Conservation (phyloP, 768 basidiomycete species). For the Harrya chromipes region DNA sequence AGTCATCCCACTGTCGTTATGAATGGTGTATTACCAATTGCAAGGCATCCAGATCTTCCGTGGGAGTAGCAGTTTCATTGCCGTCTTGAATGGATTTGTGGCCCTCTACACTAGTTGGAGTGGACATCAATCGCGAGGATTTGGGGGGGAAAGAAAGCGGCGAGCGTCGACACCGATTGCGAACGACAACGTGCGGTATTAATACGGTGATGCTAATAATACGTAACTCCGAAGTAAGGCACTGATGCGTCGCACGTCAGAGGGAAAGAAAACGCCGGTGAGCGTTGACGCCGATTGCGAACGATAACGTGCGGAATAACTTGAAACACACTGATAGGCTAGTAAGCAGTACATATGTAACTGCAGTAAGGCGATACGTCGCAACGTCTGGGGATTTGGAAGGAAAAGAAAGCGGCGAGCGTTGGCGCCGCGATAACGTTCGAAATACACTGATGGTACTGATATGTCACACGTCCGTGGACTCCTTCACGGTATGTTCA, state of each 20-base stretch:
- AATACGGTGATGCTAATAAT: slow-evolving; percentile 24
- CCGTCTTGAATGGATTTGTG: slow-evolving; percentile 12
- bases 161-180: background rate
- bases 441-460: too few species aligned
- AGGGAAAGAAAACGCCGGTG: background rate
- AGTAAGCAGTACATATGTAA: too few species aligned
- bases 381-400: too few species aligned
- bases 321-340: too few species aligned
- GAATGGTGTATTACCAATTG: slow-evolving; percentile 51
- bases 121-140: slow-evolving; percentile 20
- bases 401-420: too few species aligned
- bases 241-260: background rate
- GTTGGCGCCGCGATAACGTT: too few species aligned
- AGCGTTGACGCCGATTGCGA: background rate
- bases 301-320: slow-evolving; percentile 12
- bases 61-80: slow-evolving; percentile 24
- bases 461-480: background rate
- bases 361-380: too few species aligned
- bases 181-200: slow-evolving; percentile 22
- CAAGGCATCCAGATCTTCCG: slow-evolving; percentile 45
- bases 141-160: background rate
- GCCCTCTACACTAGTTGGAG: slow-evolving; percentile 10
- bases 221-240: slow-evolving; percentile 24
- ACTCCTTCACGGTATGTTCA: slow-evolving; percentile 32
- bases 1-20: slow-evolving; percentile 27